Evolutionary conservation across 331 rosid species (phyloP).

Genomic region (Quercus lobata): DNA sequence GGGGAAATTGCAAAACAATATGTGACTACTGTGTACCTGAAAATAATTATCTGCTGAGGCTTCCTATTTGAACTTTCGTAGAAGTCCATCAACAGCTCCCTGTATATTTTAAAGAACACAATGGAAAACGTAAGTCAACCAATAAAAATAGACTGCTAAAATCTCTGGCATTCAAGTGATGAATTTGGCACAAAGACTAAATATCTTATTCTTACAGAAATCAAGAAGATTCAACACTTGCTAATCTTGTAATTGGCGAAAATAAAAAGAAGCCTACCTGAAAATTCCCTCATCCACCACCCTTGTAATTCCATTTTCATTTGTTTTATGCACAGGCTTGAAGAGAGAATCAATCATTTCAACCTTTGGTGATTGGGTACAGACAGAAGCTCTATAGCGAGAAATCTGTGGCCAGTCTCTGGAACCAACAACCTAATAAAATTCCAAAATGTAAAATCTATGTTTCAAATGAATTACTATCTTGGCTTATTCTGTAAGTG

Average conservation of each 20-base stretch:
- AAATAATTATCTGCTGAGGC: conserved; percentile 38
- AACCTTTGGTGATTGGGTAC: conserved; percentile 25
- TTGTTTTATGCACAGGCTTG: conserved; percentile 4
- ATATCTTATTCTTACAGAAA: too few species aligned
- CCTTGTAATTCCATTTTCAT: too few species aligned
- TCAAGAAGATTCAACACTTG: too few species aligned
- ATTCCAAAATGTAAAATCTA: not conserved
- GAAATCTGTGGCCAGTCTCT: conserved; percentile 49
- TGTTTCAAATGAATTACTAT: too few species aligned
- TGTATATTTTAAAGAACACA: not conserved
- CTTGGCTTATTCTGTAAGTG: too few species aligned
- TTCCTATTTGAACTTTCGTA: not conserved
- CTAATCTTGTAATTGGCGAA: too few species aligned
- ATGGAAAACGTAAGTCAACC: too few species aligned
- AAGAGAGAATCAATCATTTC: conserved; percentile 28
- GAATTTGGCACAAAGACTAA: too few species aligned
- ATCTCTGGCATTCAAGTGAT: too few species aligned
- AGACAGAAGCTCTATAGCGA: conserved; percentile 38
- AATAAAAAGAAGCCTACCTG: conserved; percentile 8
- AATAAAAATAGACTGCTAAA: too few species aligned
- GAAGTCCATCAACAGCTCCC: conserved; percentile 32
- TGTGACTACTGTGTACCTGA: conserved; percentile 19
- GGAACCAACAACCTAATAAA: conserved; percentile 46
- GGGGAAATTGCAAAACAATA: too few species aligned
- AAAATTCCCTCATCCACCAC: conserved; percentile 30